phyloP scores from a whole-genome alignment of 2,329 filamentous ascomycete genomes.

The Parasarocladium wereldwijsianum region DNA sequence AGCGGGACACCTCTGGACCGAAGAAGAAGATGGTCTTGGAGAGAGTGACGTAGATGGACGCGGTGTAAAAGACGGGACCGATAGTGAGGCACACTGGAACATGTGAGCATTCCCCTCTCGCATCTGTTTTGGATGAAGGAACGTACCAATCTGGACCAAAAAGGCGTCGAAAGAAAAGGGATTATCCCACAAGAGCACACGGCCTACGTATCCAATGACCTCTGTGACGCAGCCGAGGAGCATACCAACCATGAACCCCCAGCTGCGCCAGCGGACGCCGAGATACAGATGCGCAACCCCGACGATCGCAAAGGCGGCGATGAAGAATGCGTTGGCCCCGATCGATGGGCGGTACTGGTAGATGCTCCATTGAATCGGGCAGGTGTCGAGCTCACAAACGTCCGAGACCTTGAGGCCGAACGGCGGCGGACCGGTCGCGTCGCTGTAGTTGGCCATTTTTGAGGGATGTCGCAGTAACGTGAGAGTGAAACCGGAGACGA shows the following conservation, averaged over 20 bases:
- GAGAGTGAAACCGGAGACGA: too few species aligned
- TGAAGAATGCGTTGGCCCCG: slow-evolving; percentile 35
- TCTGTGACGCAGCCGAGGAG: slow-evolving; percentile 40
- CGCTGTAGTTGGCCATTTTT: too few species aligned
- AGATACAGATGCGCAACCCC: slow-evolving; percentile 25
- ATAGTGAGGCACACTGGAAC: slow-evolving; percentile 37
- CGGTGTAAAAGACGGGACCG: slow-evolving; percentile 34
- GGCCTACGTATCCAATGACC: slow-evolving; percentile 46
- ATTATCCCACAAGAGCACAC: slow-evolving; percentile 40
- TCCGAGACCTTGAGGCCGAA: too few species aligned
- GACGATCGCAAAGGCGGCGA: slow-evolving; percentile 31
- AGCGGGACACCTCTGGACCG: slow-evolving; percentile 24
- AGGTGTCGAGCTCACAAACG: slow-evolving; percentile 31
- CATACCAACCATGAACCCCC: slow-evolving; percentile 36
- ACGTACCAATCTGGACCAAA: slow-evolving; percentile 47
- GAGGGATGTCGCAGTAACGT: too few species aligned
- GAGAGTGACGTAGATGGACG: slow-evolving; percentile 50
- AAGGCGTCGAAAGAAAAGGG: slow-evolving; percentile 45
- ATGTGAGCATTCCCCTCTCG: background rate
- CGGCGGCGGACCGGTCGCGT: background rate
- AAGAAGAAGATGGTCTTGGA: slow-evolving; percentile 25
- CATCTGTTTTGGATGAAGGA: background rate
- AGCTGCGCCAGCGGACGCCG: slow-evolving; percentile 30
- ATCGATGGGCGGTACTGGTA: slow-evolving; percentile 40
- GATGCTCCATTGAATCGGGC: slow-evolving; percentile 29